Base-by-base conservation (phyloP, 306 rosid genomes). In the Fragaria vesca region DNA sequence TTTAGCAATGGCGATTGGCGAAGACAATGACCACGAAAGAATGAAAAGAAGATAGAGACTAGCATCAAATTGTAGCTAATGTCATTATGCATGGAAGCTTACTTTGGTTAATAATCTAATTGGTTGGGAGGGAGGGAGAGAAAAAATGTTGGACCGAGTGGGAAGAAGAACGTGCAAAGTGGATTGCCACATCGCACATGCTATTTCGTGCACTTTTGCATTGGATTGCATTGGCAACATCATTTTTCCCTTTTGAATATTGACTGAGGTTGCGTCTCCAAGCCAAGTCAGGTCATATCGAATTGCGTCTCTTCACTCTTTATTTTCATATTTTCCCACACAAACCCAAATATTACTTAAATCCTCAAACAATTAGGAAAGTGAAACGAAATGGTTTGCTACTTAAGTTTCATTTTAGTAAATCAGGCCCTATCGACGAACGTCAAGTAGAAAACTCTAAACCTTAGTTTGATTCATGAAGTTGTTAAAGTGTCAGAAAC, bases 241-340 rank as follows among this genome's bases (percentile, higher is more conserved):
- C 81, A 55, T 40, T 78, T 57, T 2, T 8, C 69, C 38, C 61
- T 77, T 78, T 78, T 43, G 72, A 68, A 20, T 67, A 68, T 68
- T 42, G 72, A 68, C 72, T 21, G 13, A 68, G 72, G 34, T 42
- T 68, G 72, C 47, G 72, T 68, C 51, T 10, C 72, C 72, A 4
- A 21, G 34, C 38, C 48, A 30, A 32, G 70, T 36, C 48, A 30
- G n/a, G 70, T 36, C 70, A 2, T 36, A 9, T 66, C 70, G 8
- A 36, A 2, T 17, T 34, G 70, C 70, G 69, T 32, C 42, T 40
- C 43, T 30, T 63, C 69, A 60, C 66, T 10, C 66, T 26, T 26
- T 26, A 58, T 60, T 26, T 26, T 1, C 17, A 11, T 26, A n/a
- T 2, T 4, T 58, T 28, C 66, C 12, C 17, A 24, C 66, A 58